A percentile compares a stretch with the other conserved stretches of the same genome.
Conservation (phyloP, 768 basidiomycete genomes). For the Suillus sp. region DNA sequence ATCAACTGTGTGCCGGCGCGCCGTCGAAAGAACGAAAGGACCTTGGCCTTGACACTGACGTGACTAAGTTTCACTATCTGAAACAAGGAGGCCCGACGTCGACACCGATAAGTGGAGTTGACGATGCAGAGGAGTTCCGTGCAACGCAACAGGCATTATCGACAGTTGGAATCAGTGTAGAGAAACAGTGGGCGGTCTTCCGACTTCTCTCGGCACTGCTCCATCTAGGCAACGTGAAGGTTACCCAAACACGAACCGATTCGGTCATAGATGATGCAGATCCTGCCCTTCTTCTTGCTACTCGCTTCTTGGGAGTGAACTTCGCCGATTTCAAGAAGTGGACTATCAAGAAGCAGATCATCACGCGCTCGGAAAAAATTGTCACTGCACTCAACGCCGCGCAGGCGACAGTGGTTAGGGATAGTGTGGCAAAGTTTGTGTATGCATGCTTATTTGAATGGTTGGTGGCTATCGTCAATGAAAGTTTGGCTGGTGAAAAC, state of each 20-base stretch:
- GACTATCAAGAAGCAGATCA: constrained; percentile 97
- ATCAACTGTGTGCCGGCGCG: constrained; percentile 96
- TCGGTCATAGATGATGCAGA: constrained; percentile 85
- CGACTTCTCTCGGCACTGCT: constrained; percentile 89
- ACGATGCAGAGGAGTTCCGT: constrained; percentile 95
- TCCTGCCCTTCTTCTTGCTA: constrained; percentile 74
- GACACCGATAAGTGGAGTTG: constrained; percentile 87
- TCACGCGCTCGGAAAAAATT: constrained; percentile 94
- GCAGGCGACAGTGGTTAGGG: constrained; percentile 92
- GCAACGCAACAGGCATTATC: constrained; percentile 92
- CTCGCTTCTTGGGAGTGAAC: constrained; percentile 88
- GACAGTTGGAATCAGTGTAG: constrained; percentile 96
- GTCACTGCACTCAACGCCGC: constrained; percentile 81
- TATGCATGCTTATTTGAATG: constrained; percentile 99
- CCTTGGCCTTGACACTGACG: constrained; percentile 83
- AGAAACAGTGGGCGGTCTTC: constrained; percentile 99
- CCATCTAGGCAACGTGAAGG: constrained; percentile 97
- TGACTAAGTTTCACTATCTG: constrained; percentile 87
- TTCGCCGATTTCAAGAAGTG: constrained; percentile 96
- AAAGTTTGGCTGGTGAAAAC: constrained; percentile 93
- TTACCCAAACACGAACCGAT: constrained; percentile 79
- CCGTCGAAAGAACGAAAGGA: constrained; percentile 95
- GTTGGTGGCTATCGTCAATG: constrained; percentile 96
- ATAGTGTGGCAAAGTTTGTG: constrained; percentile 97
- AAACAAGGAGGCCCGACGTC: constrained; percentile 91